Base-by-base conservation (phyloP, 2,329 filamentous ascomycete genomes). In the Colletotrichum tanaceti region DNA sequence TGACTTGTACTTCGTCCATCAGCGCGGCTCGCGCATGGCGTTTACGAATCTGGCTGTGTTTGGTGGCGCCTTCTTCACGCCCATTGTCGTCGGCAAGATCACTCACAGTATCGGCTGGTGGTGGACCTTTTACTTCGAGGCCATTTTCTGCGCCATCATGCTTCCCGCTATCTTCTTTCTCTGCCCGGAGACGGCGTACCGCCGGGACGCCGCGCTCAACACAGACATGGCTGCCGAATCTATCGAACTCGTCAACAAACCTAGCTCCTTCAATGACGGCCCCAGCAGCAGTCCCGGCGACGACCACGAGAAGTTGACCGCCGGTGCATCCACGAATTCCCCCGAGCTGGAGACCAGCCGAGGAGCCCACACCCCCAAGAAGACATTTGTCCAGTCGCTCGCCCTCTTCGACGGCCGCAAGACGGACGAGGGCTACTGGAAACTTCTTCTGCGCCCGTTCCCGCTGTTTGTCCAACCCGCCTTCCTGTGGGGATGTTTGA, bases 41-140 rank as follows among this genome's bases (percentile, higher is more conserved):
- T 84, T 97, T 63, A 83, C 87, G 62, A 86, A 89, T 77, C 73
- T 90, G 74, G 78, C 87, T 66, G 79, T 90, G 73, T 85, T 90
- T 80, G 80, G 85, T 69, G 84, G 86, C 52, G 81, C 84, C 63
- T 87, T 89, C 74, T 84, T 87, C 74, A 97, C 95, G 0, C 95
- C 95, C 0, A 93, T 98, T n/a, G 81, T 97, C 28, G 94, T 94
- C 1, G 94, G 94, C 43, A 94, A 93, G 79, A 94, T 97, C 74
- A 93, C 93, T 3, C 81, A 87, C 55, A 83, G 84, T 0, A 84
- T 97, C 58, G 89, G 90, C n/a, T 97, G 93, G 91, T 82, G 87
- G 76, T 97, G 93, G 94, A 91, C 90, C 0, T 98, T 98, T 76
- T 93, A 94, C 78, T 87, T 98, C 49, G 89, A 97, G 16, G 89